These are phyloP conservation scores for Suillus weaverae DNA, from an alignment of 768 basidiomycete genomes.

Conservation along the genomic window DNA sequence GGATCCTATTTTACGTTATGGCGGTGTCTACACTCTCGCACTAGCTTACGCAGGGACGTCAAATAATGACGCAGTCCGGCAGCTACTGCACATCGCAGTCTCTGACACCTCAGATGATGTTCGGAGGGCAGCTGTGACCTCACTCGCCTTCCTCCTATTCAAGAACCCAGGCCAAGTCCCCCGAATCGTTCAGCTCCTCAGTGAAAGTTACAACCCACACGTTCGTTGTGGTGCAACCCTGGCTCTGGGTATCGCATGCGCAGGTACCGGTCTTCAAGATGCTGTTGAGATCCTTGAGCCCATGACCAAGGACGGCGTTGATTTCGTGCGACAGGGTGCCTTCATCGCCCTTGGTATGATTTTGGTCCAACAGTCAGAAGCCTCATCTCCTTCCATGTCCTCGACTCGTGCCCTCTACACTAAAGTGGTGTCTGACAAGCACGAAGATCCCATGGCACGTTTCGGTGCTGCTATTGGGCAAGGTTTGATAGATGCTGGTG, in stretches of 20 bases:
- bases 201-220: slow-evolving; percentile 98
- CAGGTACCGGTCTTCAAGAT: slow-evolving; percentile 90
- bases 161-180: slow-evolving; percentile 97
- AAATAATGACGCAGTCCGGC: slow-evolving; percentile 89
- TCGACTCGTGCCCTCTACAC: slow-evolving; percentile 81
- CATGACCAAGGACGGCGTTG: slow-evolving; percentile 96
- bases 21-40: slow-evolving; percentile 95
- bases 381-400: slow-evolving; percentile 78
- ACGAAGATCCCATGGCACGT: slow-evolving; percentile 98
- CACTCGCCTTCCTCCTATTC: slow-evolving; percentile 94
- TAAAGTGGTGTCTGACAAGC: slow-evolving; percentile 93
- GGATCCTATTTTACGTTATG: slow-evolving; percentile 97
- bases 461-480: slow-evolving; percentile 96
- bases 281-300: slow-evolving; percentile 96
- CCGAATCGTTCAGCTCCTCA: slow-evolving; percentile 92
- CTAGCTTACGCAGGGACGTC: slow-evolving; percentile 96
- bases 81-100: slow-evolving; percentile 92
- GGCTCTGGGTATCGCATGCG: slow-evolving; percentile 95
- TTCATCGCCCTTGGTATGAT: slow-evolving; percentile 96
- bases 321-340: slow-evolving; percentile 98
- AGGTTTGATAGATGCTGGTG: slow-evolving; percentile 97
- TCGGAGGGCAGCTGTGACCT: slow-evolving; percentile 92
- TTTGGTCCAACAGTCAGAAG: slow-evolving; percentile 93
- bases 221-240: slow-evolving; percentile 96
- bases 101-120: slow-evolving; percentile 99